Evolutionary conservation across 176 grass and related monocot genomes (phyloP).

Genomic region (Oryza officinalis): DNA sequence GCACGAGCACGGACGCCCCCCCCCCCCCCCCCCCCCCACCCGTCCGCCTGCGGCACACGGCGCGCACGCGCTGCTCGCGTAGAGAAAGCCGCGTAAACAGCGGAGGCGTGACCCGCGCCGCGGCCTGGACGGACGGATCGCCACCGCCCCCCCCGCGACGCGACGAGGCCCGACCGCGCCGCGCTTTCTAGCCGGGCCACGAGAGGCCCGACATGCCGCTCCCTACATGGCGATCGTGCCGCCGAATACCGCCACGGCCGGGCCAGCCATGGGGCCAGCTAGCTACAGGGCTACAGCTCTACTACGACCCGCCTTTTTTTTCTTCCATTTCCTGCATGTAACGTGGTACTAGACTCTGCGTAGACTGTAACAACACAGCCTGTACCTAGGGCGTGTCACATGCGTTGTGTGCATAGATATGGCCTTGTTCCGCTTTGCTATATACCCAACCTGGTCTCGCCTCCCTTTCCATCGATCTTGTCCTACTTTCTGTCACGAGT

Average conservation of each 20-base stretch:
- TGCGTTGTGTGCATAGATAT: background rate
- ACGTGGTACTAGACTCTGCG: background rate
- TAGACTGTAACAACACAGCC: background rate
- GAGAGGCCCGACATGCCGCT: slow-evolving; percentile 27
- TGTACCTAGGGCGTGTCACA: background rate
- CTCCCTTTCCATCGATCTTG: background rate
- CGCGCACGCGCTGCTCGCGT: too few species aligned
- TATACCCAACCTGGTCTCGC: background rate
- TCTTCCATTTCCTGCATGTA: too few species aligned
- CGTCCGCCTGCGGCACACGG: too few species aligned
- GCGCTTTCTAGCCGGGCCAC: too few species aligned
- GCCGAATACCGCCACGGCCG: too few species aligned
- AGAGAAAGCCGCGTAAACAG: too few species aligned
- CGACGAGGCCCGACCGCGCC: background rate
- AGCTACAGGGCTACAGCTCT: background rate
- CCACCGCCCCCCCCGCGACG: too few species aligned
- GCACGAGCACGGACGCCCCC: background rate
- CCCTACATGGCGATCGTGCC: background rate
- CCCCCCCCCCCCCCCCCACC: too few species aligned
- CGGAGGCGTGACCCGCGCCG: background rate
- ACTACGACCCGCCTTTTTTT: background rate
- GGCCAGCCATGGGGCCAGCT: background rate
- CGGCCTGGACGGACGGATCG: background rate
- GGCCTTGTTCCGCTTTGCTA: background rate
- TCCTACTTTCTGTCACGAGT: background rate